Conservation (phyloP, 306 rosid genomes). For the Carpinus fangiana region DNA sequence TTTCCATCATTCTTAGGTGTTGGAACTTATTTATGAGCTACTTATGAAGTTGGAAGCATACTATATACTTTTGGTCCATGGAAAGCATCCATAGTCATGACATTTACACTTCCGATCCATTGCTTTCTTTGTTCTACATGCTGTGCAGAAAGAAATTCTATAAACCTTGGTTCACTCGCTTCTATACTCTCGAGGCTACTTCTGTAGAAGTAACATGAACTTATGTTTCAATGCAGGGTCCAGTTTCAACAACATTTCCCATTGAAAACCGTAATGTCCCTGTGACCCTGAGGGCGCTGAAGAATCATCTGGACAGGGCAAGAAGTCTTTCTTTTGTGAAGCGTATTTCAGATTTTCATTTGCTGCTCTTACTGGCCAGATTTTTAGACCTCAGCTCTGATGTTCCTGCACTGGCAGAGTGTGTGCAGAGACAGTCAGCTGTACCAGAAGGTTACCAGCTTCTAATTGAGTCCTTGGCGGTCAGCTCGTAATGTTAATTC, state of each 20-base stretch:
- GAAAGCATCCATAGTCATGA: background rate
- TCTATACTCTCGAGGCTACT: constrained; percentile 5
- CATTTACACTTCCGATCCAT: background rate
- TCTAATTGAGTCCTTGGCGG: constrained; percentile 96
- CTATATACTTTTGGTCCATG: background rate
- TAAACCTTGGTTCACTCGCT: background rate
- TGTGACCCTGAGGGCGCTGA: constrained; percentile 64
- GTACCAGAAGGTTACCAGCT: constrained; percentile 92
- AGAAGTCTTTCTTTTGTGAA: constrained; percentile 76
- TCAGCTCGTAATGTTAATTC: constrained; percentile 60
- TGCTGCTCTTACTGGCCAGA: constrained; percentile 71
- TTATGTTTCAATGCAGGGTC: constrained; percentile 62
- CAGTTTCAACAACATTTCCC: constrained; percentile 73
- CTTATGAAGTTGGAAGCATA: background rate
- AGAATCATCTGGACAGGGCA: constrained; percentile 74
- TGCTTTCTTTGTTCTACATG: background rate
- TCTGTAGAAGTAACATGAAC: background rate
- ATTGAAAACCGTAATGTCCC: constrained; percentile 67
- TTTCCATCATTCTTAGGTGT: background rate
- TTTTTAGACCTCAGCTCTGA: constrained; percentile 65
- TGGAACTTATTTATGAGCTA: background rate
- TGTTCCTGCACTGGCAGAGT: constrained; percentile 83
- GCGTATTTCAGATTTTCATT: constrained; percentile 88
- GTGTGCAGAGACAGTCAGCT: constrained; percentile 69
- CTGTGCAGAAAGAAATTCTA: background rate